Evolutionary conservation across 805 yeast genomes (phyloP), one percentile per base, ranked within the genome.

Genomic region (Lipomyces chichibuensis): DNA sequence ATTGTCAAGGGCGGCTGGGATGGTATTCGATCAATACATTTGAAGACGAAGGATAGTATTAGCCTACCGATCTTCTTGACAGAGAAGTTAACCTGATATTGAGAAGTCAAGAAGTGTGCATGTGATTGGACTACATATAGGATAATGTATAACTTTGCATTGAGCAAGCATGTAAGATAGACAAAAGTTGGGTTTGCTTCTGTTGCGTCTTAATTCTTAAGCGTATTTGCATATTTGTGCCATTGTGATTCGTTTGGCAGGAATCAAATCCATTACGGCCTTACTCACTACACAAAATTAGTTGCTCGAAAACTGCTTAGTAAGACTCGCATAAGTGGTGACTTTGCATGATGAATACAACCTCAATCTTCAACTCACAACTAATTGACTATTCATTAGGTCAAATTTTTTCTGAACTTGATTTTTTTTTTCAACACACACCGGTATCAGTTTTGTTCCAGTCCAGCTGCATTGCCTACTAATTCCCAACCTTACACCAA

Each of bases 21-120:
- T 20, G 78, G 76, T 32, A 61, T 80, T 20, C 71, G 80, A 39
- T 71, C 80, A 14, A 57, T 83, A 85, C 75, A 89, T 87, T 78
- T 84, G 85, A 92, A 92, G 80, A 83, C 94, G 13, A 80, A 82
- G 65, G 77, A 79, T 54, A 91, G 97, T 25, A 97, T 97, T 25
- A 85, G 93, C 8, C 81, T 95, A 73, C 98, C 99, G 57, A 81
- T 95, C 67, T 95, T 82, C 79, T 85, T 88, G 75, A 82, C 89
- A 57, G 88, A 89, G 37, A 83, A 82, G 70, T 75, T 88, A 61
- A 63, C 43, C 39, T 67, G 60, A 61, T n/a, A n/a, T 43, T 62
- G 49, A 7, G 49, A 9, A 23, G 29, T 14, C 17, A 52, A 20
- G 11, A 52, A 6, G 2, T 14, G 1, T 20, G 29, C 17, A 25